Evolutionary conservation across 768 basidiomycete genomes (phyloP), one percentile per base, ranked within the genome.

Genomic region (Kwoniella bestiolae): DNA sequence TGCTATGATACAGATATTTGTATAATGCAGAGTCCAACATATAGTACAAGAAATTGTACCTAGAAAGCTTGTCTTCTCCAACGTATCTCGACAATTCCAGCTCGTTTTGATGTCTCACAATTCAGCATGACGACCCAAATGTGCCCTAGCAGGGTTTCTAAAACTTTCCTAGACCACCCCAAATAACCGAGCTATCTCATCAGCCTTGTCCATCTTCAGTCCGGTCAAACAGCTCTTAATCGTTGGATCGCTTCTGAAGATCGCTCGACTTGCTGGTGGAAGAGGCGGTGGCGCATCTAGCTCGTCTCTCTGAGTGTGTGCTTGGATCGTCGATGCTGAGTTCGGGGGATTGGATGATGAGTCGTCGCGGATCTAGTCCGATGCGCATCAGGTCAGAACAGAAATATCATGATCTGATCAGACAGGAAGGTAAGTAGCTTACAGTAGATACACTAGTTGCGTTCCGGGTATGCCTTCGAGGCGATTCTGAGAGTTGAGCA

Each of bases 161-260:
- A n/a, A n/a, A n/a, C 26, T 9, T 26, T 5, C 44, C 49, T 61
- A 55, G 5, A 41, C 53, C 26, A 59, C 65, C 3, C 58, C 58
- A 25, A 66, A 66, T 35, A 66, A 25, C 35, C 51, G 55, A 25
- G 51, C 51, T 16, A 66, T 60, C 52, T 66, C 65, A 38, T 60
- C 65, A 58, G 32, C 52, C 25, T 29, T 57, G 38, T 60, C 65
- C 65, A 66, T 35, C 34, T 60, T 66, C n/a, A 66, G 34, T 3
- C 50, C 57, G 7, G 21, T 38, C 16, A 66, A 53, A 66, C 65
- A 66, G 34, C 56, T 60, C 18, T 55, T 60, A 11, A 66, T 45
- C 2, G 65, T 66, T 6, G 65, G 65, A 44, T 66, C 58, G 14
- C 50, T 51, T 29, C 65, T 60, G 29, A 66, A 66, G 6, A 66